phyloP scores from a whole-genome alignment of 1,284 basidiomycete species.

The Earliella scabrosa region DNA sequence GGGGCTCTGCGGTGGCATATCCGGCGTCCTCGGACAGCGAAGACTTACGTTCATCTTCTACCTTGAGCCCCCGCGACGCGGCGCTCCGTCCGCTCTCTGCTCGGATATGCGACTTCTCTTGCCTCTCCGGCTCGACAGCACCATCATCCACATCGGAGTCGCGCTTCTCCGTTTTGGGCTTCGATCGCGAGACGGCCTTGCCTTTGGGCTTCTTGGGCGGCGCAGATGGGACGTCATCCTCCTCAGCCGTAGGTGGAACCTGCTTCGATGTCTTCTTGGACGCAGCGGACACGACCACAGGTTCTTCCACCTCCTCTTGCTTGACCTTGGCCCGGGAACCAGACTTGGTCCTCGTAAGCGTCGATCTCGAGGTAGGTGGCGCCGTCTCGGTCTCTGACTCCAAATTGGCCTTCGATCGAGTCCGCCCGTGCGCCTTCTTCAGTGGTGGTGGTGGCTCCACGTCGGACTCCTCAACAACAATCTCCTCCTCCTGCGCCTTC shows the following conservation, averaged over 20 bases:
- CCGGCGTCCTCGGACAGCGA: conserved; percentile 35
- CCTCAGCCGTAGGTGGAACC: conserved; percentile 4
- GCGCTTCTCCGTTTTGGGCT: conserved; percentile 6
- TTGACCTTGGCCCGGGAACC: conserved; percentile 16
- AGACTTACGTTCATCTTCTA: conserved; percentile 12
- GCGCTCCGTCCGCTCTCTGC: conserved; percentile 5
- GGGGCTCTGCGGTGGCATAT: conserved; percentile 34
- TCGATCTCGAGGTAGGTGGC: conserved; percentile 14
- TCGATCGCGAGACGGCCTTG: conserved; percentile 14
- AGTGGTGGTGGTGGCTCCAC: conserved; percentile 2
- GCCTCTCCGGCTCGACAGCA: not conserved
- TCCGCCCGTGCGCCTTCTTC: conserved; percentile 26
- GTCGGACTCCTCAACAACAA: conserved; percentile 3
- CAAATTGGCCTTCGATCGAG: conserved; percentile 26
- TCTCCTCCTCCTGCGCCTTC: conserved; percentile 12
- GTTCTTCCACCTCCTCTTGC: conserved; percentile 11
- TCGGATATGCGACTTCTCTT: not conserved
- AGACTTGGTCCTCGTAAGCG: conserved; percentile 25
- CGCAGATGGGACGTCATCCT: conserved; percentile 6
- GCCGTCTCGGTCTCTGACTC: conserved; percentile 25
- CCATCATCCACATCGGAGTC: conserved; percentile 3
- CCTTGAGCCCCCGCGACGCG: conserved; percentile 10
- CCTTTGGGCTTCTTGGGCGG: conserved; percentile 13
- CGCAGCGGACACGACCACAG: not conserved
- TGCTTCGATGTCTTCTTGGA: conserved; percentile 17